These are phyloP conservation scores for Annona squamosa DNA, from an alignment of 164 flowering plant genomes.

Conservation along the genomic window DNA sequence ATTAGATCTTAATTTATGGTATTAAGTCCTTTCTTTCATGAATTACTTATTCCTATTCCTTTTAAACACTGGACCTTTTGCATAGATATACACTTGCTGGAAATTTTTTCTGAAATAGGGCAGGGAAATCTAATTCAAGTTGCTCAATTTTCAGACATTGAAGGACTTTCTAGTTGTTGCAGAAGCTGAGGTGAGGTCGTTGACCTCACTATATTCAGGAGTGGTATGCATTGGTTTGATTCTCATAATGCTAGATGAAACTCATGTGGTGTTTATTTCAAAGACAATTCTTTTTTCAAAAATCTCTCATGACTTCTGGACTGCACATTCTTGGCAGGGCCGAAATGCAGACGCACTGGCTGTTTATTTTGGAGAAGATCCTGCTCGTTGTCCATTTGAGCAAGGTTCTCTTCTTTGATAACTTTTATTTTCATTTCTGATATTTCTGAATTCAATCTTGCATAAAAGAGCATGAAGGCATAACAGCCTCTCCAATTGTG, in stretches of 20 bases:
- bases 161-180: conserved; percentile 75
- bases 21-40: background rate
- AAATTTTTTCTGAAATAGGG: background rate
- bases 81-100: background rate
- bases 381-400: conserved; percentile 85
- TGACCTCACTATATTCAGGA: conserved; percentile 72
- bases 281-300: background rate
- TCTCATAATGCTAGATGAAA: background rate
- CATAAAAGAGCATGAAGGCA: no score
- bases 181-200: conserved; percentile 84
- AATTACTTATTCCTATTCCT: background rate
- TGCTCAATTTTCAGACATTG: conserved; percentile 38
- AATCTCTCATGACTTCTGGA: background rate
- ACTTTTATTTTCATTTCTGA: no score
- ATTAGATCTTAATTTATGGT: no score
- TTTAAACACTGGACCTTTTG: background rate
- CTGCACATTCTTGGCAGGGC: conserved; percentile 47
- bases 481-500: no score
- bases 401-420: conserved; percentile 48
- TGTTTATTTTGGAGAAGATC: conserved; percentile 95
- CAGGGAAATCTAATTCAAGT: background rate
- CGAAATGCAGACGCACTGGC: conserved; percentile 86
- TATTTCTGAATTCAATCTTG: no score
- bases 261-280: background rate
- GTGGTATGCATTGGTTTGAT: conserved; percentile 53